These are phyloP conservation scores for Bidens hawaiensis DNA, from an alignment of 140 eudicot genomes.

Conservation along the genomic window DNA sequence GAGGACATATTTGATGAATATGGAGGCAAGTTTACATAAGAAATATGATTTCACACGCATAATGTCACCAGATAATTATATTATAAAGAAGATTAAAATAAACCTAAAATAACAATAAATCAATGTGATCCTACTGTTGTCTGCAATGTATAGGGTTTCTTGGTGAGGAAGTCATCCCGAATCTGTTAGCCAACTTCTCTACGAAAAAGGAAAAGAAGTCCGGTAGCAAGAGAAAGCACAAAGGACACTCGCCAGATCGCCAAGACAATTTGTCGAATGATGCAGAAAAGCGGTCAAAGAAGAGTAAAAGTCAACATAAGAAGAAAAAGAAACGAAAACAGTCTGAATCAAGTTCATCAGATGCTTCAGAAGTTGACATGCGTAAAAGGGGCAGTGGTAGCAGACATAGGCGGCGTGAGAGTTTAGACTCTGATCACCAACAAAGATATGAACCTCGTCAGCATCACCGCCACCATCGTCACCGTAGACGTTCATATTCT, in stretches of 20 bases:
- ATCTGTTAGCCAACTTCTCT: conserved; percentile 63
- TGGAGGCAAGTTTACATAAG: conserved; percentile 59
- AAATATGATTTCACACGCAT: not conserved
- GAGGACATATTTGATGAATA: conserved; percentile 97
- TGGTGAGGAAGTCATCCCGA: conserved; percentile 60
- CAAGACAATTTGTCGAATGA: conserved; percentile 29
- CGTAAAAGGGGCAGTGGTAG: conserved; percentile 28
- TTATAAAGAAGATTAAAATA: not conserved
- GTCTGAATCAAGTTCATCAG: conserved; percentile 45
- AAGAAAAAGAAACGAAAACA: conserved; percentile 37
- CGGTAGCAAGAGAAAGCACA: conserved; percentile 50
- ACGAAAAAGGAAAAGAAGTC: conserved; percentile 57
- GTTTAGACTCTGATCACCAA: conserved; percentile 28
- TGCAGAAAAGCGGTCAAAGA: conserved; percentile 39
- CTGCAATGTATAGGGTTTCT: conserved; percentile 62
- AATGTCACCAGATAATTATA: not conserved
- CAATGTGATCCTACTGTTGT: not conserved
- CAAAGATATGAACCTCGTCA: conserved; percentile 11
- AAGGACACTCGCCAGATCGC: conserved; percentile 29
- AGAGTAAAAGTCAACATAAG: conserved; percentile 33
- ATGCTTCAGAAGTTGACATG: conserved; percentile 41
- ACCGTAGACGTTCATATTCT: conserved; percentile 26
- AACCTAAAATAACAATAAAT: not conserved
- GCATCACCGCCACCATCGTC: conserved; percentile 21
- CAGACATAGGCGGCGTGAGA: conserved; percentile 24